phyloP scores from a whole-genome alignment of 2,329 filamentous ascomycete genomes.

The Exophiala lecanii-corni region DNA sequence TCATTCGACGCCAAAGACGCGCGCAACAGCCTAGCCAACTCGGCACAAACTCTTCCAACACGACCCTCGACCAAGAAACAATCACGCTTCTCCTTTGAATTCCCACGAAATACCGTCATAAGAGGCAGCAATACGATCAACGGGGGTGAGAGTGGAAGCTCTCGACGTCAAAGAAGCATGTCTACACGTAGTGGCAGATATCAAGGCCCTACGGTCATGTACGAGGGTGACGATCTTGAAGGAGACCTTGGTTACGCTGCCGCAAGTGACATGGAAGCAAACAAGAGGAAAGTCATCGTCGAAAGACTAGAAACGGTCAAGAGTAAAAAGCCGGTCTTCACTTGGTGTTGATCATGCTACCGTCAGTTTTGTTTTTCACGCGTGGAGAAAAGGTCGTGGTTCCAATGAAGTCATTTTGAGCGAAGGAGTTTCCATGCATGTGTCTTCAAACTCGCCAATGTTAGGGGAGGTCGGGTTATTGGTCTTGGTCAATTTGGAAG shows the following conservation, averaged over 20 bases:
- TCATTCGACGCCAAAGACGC: constrained; percentile 27
- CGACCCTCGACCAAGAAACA: constrained; percentile 30
- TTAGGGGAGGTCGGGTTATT: no score
- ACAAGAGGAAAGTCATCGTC: constrained; percentile 90
- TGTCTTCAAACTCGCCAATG: no score
- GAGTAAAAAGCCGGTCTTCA: constrained; percentile 91
- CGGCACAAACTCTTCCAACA: constrained; percentile 33
- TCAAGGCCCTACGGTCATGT: constrained; percentile 7
- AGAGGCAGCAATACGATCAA: constrained; percentile 86
- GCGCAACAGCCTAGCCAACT: constrained; percentile 33
- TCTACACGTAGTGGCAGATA: constrained; percentile 21
- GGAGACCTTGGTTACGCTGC: constrained; percentile 93
- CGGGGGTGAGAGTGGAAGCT: constrained; percentile 60
- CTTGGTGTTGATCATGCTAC: constrained; percentile 78
- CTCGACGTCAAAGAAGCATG: constrained; percentile 18
- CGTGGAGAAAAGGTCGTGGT: not conserved
- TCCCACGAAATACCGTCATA: constrained; percentile 45
- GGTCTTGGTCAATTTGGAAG: no score
- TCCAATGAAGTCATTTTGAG: not conserved
- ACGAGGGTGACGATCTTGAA: constrained; percentile 67
- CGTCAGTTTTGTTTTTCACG: not conserved
- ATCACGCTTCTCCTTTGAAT: constrained; percentile 29
- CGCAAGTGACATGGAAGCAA: constrained; percentile 87
- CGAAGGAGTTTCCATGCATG: no score
- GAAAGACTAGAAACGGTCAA: constrained; percentile 95